Evolutionary conservation across 2,329 filamentous ascomycete species (phyloP), one percentile per base, ranked within the genome.

Genomic region (Aspergillus uvarum): DNA sequence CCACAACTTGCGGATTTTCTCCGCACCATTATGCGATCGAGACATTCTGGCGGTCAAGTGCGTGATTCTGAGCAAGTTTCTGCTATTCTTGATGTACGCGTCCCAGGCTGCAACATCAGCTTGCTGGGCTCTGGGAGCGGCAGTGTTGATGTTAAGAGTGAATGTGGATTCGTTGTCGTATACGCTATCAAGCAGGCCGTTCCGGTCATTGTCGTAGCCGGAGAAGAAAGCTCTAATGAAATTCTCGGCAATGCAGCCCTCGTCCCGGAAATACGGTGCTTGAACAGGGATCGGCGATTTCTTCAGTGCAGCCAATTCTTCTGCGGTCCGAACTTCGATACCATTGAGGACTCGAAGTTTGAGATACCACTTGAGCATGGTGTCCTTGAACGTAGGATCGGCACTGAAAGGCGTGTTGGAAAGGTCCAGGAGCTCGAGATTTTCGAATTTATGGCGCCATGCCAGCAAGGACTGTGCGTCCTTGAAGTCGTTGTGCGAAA

Each of bases 301-400:
- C 77, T 70, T 81, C 76, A 63, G 81, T 58, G 85, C 82, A 8
- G 85, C 85, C 54, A 90, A 80, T 68, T 92, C 86, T 68, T 91
- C 87, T 0, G 87, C 83, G 1, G 89, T 90, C 61, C 92, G 86
- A 19, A 96, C 85, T 70, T 89, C 85, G 5, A 85, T 80, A 57
- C 87, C 86, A 74, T 96, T 96, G 65, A 98, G 80, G 61, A 88
- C 85, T 68, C 88, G 87, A 16, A 98, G 83, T 60, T 86, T 89
- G 0, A 92, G 93, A 71, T 91, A 98, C 89, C 92, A 96, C 47
- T 86, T 85, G 31, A 91, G 80, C 59, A 97, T 79, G 52, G 91
- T 89, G 16, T 83, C 78, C 60, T 85, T 83, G 73, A 89, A 90
- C 61, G 84, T 82, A 8, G 87, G 83, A 57, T 82, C 77, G 1